Conservation (phyloP, 2,329 filamentous ascomycete genomes). For the Apiospora aurea region DNA sequence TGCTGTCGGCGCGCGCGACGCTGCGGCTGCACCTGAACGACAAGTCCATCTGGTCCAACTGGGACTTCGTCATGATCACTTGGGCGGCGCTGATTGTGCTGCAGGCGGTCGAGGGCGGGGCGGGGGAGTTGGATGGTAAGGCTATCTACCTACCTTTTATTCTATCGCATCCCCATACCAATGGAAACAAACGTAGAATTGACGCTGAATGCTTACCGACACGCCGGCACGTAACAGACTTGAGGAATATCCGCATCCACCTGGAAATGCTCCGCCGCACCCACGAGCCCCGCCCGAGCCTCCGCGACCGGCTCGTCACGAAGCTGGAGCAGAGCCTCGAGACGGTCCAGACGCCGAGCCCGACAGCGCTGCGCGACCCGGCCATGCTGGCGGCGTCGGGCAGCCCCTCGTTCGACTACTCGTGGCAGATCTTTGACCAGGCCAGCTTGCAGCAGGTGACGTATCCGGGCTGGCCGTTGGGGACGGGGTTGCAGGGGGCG, state of each 20-base stretch:
- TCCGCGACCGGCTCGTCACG: constrained; percentile 35
- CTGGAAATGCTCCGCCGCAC: constrained; percentile 39
- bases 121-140: constrained; percentile 47
- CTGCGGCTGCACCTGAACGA: constrained; percentile 50
- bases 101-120: constrained; percentile 49
- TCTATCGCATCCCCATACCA: no score
- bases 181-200: no score
- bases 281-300: constrained; percentile 37
- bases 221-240: no score
- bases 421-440: constrained; percentile 40
- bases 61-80: constrained; percentile 52
- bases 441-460: constrained; percentile 34
- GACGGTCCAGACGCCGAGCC: constrained; percentile 35
- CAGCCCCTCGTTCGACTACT: constrained; percentile 32
- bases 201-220: no score
- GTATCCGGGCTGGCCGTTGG: constrained; percentile 25
- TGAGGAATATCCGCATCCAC: constrained; percentile 40
- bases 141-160: background rate
- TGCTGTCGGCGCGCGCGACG: constrained; percentile 49
- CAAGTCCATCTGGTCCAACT: constrained; percentile 51
- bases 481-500: background rate
- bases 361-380: constrained; percentile 27
- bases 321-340: constrained; percentile 39
- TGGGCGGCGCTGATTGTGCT: constrained; percentile 53
- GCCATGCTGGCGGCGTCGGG: background rate